These are phyloP conservation scores for Russula sp. DNA, from an alignment of 768 basidiomycete genomes.

Conservation along the genomic window DNA sequence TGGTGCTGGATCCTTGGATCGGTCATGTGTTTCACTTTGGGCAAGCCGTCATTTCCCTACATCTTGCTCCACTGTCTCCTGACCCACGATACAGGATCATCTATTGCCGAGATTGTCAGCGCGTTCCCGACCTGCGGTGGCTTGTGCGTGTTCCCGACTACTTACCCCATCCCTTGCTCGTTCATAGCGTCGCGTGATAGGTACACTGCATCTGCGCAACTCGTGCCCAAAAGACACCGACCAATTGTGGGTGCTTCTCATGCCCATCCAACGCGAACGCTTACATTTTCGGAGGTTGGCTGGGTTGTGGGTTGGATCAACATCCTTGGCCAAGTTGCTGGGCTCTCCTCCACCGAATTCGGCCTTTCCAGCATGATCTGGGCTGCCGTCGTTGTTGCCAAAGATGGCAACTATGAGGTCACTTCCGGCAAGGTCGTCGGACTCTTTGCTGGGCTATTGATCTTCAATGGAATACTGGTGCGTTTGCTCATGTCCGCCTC, in stretches of 20 bases:
- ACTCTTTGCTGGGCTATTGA: constrained; percentile 67
- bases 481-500: constrained; percentile 20
- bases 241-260: constrained; percentile 42
- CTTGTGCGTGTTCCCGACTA: constrained; percentile 38
- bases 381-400: constrained; percentile 63
- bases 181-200: constrained; percentile 31
- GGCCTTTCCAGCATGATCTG: constrained; percentile 75
- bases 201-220: constrained; percentile 76
- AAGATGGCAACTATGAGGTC: constrained; percentile 54
- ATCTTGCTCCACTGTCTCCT: neutral
- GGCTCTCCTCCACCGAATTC: constrained; percentile 81
- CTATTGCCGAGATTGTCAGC: constrained; percentile 73
- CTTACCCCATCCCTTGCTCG: neutral
- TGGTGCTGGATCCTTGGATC: constrained; percentile 78
- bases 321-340: constrained; percentile 78
- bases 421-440: constrained; percentile 71
- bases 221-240: constrained; percentile 58
- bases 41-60: constrained; percentile 20
- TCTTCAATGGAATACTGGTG: constrained; percentile 69
- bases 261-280: neutral
- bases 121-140: constrained; percentile 73
- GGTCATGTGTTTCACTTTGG: constrained; percentile 68
- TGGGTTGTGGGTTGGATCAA: constrained; percentile 85
- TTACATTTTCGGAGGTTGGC: constrained; percentile 41
- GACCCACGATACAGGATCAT: constrained; percentile 35